Conservation (phyloP, 768 basidiomycete genomes). For the Psilocybe cubensis region DNA sequence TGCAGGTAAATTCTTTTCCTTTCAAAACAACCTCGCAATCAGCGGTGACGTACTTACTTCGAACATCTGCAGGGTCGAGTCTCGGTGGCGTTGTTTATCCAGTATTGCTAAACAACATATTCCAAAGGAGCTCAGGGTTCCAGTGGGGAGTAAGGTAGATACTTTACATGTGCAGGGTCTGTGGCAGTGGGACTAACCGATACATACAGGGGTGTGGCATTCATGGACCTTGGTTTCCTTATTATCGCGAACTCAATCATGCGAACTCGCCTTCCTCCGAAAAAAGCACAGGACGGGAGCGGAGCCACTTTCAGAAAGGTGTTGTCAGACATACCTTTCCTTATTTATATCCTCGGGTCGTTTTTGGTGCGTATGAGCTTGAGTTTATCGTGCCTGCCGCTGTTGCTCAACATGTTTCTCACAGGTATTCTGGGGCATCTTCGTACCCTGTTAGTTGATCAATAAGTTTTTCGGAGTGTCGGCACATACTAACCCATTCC, state of each 20-base stretch:
- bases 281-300: slow-evolving; percentile 21
- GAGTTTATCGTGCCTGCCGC: not conserved
- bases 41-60: not conserved
- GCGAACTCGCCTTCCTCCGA: slow-evolving; percentile 42
- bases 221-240: slow-evolving; percentile 48
- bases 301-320: slow-evolving; percentile 35
- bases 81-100: slow-evolving; percentile 57
- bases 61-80: slow-evolving; percentile 37
- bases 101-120: slow-evolving; percentile 53
- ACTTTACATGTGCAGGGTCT: slow-evolving; percentile 8
- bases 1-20: slow-evolving; percentile 37
- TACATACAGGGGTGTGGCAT: slow-evolving; percentile 41
- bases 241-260: slow-evolving; percentile 46
- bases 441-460: slow-evolving; percentile 47
- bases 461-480: not conserved
- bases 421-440: slow-evolving; percentile 51
- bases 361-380: slow-evolving; percentile 34
- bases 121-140: slow-evolving; percentile 38
- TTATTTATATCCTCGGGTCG: slow-evolving; percentile 44
- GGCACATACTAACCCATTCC: not conserved
- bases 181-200: not conserved
- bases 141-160: slow-evolving; percentile 45
- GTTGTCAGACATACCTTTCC: slow-evolving; percentile 43
- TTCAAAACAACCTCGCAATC: not conserved
- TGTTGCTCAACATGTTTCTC: slow-evolving; percentile 10